Base-by-base conservation (phyloP, 1,284 basidiomycete species). In the Phellinidium pouzarii region DNA sequence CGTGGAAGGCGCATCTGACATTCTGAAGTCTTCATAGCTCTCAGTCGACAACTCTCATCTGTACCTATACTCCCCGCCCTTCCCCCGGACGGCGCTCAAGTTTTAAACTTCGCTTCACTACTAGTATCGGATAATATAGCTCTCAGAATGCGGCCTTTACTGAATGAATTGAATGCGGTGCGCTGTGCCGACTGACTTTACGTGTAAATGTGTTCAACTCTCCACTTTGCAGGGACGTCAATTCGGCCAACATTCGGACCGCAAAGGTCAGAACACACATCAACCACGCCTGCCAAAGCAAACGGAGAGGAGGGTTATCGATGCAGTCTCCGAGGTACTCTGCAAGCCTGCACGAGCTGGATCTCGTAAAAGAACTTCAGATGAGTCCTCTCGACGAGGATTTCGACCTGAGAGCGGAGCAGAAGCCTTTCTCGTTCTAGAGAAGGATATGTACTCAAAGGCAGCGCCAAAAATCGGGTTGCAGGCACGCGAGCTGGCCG, bases 361-460 rank as follows among this genome's bases (percentile, higher is more conserved):
- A 42, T 12, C 37, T 29, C 40, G 40, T 17, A 31, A 40, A 8
- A 27, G 19, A n/a, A 12, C 27, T 2, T 23, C 26, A n/a, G 26
- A 45, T 12, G 25, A 25, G 9, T 11, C 26, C 29, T 14, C 36
- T 14, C 20, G 38, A 17, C 51, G 44, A 45, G 29, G 19, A 42
- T 41, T 52, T 31, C 51, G 51, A 29, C 51, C 51, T 20, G 34
- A 47, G 17, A 52, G 51, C 26, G 45, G 45, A 41, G 51, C 51
- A 31, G 51, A 52, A n/a, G 44, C 51, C 47, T 46, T 47, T 19
- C 51, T 52, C 31, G 25, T 37, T 17, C 51, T 52, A 25, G 51
- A 52, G 11, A 23, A 52, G 14, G 37, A 40, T 17, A 7, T 17
- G 12, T 20, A 17, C 37, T 3, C n/a, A 20, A 26, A 23, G 14